These are phyloP conservation scores for Solanum pinnatisectum DNA, from an alignment of 257 asterid genomes.

Conservation along the genomic window DNA sequence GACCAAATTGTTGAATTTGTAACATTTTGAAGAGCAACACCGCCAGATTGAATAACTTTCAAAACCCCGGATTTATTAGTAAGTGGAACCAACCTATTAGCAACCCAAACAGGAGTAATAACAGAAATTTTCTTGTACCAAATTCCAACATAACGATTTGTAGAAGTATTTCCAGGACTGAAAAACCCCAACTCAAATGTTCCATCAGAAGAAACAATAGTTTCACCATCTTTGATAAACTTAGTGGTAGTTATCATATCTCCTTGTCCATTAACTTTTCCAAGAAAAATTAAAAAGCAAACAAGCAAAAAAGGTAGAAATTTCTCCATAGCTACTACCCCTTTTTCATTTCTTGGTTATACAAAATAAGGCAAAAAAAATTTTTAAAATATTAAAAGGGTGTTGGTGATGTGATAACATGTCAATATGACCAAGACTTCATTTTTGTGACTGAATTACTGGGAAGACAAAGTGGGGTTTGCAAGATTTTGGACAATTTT, in stretches of 20 bases:
- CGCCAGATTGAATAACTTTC: constrained; percentile 10
- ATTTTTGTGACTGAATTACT: not conserved
- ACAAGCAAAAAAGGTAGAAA: not conserved
- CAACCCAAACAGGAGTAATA: constrained; percentile 30
- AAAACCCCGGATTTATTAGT: constrained; percentile 10
- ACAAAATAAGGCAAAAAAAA: not conserved
- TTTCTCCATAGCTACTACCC: not conserved
- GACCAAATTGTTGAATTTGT: constrained; percentile 26
- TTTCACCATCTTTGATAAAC: constrained; percentile 19
- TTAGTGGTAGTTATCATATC: constrained; percentile 8
- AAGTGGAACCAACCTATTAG: constrained; percentile 18
- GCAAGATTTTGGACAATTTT: not conserved
- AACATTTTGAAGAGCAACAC: constrained; percentile 19
- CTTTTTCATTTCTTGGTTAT: not conserved
- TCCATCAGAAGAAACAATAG: constrained; percentile 27
- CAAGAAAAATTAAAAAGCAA: not conserved
- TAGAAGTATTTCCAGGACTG: constrained; percentile 19
- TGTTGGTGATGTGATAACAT: not conserved
- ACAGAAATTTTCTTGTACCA: constrained; percentile 29
- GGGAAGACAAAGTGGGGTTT: not conserved
- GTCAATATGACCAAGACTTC: not conserved
- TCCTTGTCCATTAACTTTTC: not conserved
- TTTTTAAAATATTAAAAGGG: not conserved
- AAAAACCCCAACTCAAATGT: constrained; percentile 38
- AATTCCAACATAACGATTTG: constrained; percentile 24